Evolutionary conservation across 2,329 filamentous ascomycete genomes (phyloP).

Genomic region (Phialophora tarda): DNA sequence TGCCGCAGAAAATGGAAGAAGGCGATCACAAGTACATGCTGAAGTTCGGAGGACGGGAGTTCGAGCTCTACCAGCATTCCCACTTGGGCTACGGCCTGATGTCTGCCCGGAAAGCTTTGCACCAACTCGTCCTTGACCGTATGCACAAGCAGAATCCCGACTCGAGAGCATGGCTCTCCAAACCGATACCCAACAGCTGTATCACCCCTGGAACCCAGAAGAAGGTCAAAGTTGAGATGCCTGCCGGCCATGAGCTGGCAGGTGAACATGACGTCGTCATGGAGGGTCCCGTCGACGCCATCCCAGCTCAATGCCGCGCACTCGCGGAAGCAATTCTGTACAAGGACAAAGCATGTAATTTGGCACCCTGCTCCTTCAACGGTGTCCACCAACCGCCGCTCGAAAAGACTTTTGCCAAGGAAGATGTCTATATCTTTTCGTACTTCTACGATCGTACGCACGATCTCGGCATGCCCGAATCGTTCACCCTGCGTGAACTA

Average conservation of each 20-base stretch:
- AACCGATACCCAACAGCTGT: conserved; percentile 81
- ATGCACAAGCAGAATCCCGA: conserved; percentile 67
- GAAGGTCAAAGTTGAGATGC: conserved; percentile 73
- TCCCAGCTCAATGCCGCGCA: conserved; percentile 85
- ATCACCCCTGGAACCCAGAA: conserved; percentile 79
- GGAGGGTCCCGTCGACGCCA: conserved; percentile 76
- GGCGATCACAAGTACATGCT: conserved; percentile 97
- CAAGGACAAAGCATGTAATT: conserved; percentile 80
- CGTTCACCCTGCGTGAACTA: conserved; percentile 89
- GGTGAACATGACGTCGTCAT: conserved; percentile 75
- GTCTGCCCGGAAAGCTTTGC: conserved; percentile 87
- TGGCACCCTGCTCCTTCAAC: conserved; percentile 97
- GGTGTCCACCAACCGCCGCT: conserved; percentile 93
- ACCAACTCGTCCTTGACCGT: conserved; percentile 74
- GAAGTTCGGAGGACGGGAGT: conserved; percentile 85
- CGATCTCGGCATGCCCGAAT: conserved; percentile 96
- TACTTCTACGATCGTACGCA: conserved; percentile 97
- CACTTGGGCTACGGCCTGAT: conserved; percentile 97
- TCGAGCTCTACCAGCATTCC: conserved; percentile 95
- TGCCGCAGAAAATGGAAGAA: conserved; percentile 82
- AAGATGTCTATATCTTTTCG: conserved; percentile 95
- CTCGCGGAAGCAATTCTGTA: conserved; percentile 88
- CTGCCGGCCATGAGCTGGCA: conserved; percentile 69
- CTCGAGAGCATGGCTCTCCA: conserved; percentile 70
- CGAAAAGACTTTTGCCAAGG: conserved; percentile 85